phyloP scores from a whole-genome alignment of 177 flowering plant genomes.

The Vitis hybrid region DNA sequence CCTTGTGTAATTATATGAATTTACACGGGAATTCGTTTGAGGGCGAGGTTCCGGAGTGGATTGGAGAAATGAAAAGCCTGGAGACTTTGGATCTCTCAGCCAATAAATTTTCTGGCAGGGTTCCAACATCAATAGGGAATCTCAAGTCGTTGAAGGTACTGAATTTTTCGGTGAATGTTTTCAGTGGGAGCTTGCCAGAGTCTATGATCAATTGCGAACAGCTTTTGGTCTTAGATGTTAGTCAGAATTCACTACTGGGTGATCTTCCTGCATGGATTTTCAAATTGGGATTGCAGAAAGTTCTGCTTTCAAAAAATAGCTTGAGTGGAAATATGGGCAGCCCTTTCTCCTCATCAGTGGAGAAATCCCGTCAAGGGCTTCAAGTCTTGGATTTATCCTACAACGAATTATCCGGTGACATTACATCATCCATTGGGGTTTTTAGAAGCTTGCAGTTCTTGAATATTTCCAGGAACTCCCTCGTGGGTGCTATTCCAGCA shows the following conservation, averaged over 20 bases:
- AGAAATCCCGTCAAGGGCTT: conserved; percentile 32
- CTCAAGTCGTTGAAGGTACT: conserved; percentile 44
- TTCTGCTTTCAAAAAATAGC: conserved; percentile 34
- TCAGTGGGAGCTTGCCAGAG: conserved; percentile 61
- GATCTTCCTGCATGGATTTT: conserved; percentile 64
- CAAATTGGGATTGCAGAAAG: conserved; percentile 27
- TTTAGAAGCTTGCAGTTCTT: conserved; percentile 52
- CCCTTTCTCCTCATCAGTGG: conserved; percentile 23
- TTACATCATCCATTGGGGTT: conserved; percentile 44
- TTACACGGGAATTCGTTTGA: conserved; percentile 49
- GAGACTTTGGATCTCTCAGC: conserved; percentile 72
- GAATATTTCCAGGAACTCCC: conserved; percentile 66
- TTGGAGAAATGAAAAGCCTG: conserved; percentile 68
- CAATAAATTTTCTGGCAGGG: conserved; percentile 62
- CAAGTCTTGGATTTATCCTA: conserved; percentile 65
- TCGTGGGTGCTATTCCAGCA: conserved; percentile 60
- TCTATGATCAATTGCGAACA: conserved; percentile 41
- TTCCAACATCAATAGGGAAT: conserved; percentile 61
- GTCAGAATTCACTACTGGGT: conserved; percentile 54
- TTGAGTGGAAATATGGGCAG: conserved; percentile 30
- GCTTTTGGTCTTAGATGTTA: conserved; percentile 51
- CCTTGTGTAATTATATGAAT: conserved; percentile 49
- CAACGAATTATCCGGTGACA: conserved; percentile 57
- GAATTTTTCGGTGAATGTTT: conserved; percentile 47
- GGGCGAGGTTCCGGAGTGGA: conserved; percentile 74